These are phyloP conservation scores for Echites panduratus DNA, from an alignment of 257 asterid genomes.

Conservation along the genomic window DNA sequence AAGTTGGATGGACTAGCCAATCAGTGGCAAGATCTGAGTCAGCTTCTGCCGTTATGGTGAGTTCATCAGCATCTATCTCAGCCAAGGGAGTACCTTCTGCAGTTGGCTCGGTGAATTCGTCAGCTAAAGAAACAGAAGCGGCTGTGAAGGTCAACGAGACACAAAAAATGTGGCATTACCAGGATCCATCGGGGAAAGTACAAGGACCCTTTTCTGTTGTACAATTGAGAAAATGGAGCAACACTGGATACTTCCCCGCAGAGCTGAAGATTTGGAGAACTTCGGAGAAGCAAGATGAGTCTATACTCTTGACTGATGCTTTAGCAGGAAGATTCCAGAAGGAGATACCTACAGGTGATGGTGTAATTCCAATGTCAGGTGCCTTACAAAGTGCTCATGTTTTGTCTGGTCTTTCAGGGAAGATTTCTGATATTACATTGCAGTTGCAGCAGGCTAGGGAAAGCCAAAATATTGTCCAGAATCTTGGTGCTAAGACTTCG, in stretches of 20 bases:
- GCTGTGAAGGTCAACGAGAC: constrained; percentile 64
- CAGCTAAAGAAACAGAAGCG: constrained; percentile 38
- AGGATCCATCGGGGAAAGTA: constrained; percentile 91
- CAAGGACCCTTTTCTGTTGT: constrained; percentile 95
- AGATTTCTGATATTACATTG: constrained; percentile 26
- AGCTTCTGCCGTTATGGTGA: constrained; percentile 27
- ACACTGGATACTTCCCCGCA: constrained; percentile 83
- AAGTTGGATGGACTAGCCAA: constrained; percentile 35
- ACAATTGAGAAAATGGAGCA: constrained; percentile 90
- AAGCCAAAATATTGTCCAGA: constrained; percentile 27
- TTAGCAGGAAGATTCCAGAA: constrained; percentile 67
- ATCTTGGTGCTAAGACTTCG: constrained; percentile 20
- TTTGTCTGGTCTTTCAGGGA: constrained; percentile 29
- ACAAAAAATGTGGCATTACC: constrained; percentile 83
- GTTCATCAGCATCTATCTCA: not conserved
- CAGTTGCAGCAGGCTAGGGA: constrained; percentile 37
- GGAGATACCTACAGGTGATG: constrained; percentile 35
- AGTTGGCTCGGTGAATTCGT: constrained; percentile 32
- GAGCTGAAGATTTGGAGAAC: constrained; percentile 72
- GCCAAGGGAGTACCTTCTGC: constrained; percentile 35
- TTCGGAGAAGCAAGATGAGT: constrained; percentile 48
- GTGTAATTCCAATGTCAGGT: constrained; percentile 21
- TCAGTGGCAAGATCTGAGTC: constrained; percentile 42
- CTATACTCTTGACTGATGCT: constrained; percentile 65
- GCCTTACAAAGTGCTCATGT: constrained; percentile 21